These are phyloP conservation scores for Epichloe hybrida DNA, from an alignment of 2,329 filamentous ascomycete genomes.

Conservation along the genomic window DNA sequence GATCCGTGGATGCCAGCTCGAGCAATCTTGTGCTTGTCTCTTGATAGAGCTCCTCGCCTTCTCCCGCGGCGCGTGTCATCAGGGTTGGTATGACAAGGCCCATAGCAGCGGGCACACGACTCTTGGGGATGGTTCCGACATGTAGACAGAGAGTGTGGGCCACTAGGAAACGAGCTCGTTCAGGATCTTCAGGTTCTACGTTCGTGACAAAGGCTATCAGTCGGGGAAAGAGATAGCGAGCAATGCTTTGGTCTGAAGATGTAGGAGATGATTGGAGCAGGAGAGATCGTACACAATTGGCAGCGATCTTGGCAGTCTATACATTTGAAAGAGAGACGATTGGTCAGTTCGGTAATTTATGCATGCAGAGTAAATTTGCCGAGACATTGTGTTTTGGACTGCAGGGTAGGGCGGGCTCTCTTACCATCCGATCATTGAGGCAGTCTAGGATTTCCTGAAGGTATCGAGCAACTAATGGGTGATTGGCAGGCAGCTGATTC, in stretches of 20 bases:
- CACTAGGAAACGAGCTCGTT: constrained; percentile 57
- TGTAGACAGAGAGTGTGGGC: constrained; percentile 66
- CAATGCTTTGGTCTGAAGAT: constrained; percentile 57
- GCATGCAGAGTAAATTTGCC: neutral
- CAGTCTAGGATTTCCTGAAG: constrained; percentile 76
- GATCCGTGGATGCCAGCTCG: constrained; percentile 67
- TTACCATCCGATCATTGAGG: constrained; percentile 62
- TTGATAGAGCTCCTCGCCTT: constrained; percentile 45
- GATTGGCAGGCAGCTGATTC: constrained; percentile 58
- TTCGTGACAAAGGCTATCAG: constrained; percentile 63
- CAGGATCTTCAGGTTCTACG: constrained; percentile 63
- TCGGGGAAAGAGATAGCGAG: constrained; percentile 60
- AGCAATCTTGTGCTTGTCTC: constrained; percentile 68
- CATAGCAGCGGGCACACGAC: constrained; percentile 46
- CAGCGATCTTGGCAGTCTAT: constrained; percentile 74
- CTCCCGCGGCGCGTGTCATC: constrained; percentile 54
- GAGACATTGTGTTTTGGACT: neutral
- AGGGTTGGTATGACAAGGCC: constrained; percentile 67
- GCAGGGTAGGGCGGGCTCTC: neutral
- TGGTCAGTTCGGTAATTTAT: neutral
- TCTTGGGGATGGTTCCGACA: constrained; percentile 34
- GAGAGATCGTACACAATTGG: constrained; percentile 77
- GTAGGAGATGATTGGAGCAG: constrained; percentile 53
- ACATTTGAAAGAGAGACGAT: neutral
- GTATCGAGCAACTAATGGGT: constrained; percentile 61